phyloP scores from a whole-genome alignment of 2,329 filamentous ascomycete species.

The Rhexocercosporidium sp. region DNA sequence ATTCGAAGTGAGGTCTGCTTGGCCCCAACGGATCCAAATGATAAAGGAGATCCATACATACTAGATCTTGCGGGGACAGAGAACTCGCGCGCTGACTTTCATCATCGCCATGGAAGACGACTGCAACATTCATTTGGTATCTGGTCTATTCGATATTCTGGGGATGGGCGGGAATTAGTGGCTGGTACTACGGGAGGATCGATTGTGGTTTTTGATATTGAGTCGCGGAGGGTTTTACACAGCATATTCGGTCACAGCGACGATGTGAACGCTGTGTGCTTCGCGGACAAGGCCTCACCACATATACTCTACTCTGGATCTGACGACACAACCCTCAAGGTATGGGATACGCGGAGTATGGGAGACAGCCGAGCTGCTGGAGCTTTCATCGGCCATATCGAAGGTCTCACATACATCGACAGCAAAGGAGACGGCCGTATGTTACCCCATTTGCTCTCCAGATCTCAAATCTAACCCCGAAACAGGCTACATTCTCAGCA shows the following conservation, averaged over 20 bases:
- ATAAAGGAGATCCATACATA: conserved; percentile 77
- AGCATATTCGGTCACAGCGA: conserved; percentile 69
- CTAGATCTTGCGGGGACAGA: conserved; percentile 68
- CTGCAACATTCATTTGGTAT: conserved; percentile 65
- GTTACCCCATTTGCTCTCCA: neutral
- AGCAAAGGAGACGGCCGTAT: conserved; percentile 69
- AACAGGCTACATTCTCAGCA: conserved; percentile 79
- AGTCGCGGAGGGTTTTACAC: conserved; percentile 76
- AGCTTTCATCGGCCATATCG: conserved; percentile 69
- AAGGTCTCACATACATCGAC: conserved; percentile 72
- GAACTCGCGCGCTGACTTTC: neutral
- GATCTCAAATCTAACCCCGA: conserved; percentile 7
- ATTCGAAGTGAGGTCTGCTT: conserved; percentile 85
- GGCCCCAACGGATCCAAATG: conserved; percentile 83
- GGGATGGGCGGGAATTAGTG: conserved; percentile 88
- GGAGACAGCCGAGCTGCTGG: conserved; percentile 76
- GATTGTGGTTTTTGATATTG: conserved; percentile 92
- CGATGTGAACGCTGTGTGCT: conserved; percentile 97
- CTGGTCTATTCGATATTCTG: conserved; percentile 91
- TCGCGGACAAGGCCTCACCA: conserved; percentile 84
- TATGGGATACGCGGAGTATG: conserved; percentile 95
- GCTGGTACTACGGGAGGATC: conserved; percentile 81
- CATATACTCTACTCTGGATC: conserved; percentile 96
- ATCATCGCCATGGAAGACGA: neutral
- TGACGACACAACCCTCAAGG: conserved; percentile 91